Conservation (phyloP, 352 stramenopile genomes). For the Pythium monospermum region DNA sequence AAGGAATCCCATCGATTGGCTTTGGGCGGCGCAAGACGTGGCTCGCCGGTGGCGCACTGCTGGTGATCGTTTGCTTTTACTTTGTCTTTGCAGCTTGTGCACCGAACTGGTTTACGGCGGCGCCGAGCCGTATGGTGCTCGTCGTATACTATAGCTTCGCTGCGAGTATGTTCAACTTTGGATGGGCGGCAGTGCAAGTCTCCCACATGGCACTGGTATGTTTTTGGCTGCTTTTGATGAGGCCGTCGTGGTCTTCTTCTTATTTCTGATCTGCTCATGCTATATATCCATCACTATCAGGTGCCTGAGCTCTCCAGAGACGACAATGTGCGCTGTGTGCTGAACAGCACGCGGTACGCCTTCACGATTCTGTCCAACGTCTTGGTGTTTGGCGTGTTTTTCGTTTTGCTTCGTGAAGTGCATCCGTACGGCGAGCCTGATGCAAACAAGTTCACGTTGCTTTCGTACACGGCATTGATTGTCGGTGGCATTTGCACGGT, state of each 20-base stretch:
- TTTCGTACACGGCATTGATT: slow-evolving; percentile 66
- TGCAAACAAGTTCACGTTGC: slow-evolving; percentile 66
- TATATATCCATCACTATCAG: no score
- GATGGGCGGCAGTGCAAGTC: slow-evolving; percentile 79
- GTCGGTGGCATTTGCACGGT: slow-evolving; percentile 59
- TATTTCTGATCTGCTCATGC: background rate
- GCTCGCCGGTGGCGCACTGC: slow-evolving; percentile 55
- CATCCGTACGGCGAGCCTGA: slow-evolving; percentile 61
- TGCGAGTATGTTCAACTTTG: slow-evolving; percentile 80
- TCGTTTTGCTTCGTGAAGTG: slow-evolving; percentile 55
- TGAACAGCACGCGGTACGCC: slow-evolving; percentile 80
- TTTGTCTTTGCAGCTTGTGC: slow-evolving; percentile 73
- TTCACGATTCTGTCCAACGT: slow-evolving; percentile 88
- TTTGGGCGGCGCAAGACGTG: slow-evolving; percentile 75
- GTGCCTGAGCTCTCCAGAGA: slow-evolving; percentile 71
- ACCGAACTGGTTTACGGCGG: slow-evolving; percentile 47
- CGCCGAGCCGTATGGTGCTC: slow-evolving; percentile 49
- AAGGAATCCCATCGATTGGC: slow-evolving; percentile 53
- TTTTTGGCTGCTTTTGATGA: background rate
- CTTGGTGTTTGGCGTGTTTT: slow-evolving; percentile 76
- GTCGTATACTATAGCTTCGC: slow-evolving; percentile 74
- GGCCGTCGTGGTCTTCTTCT: background rate
- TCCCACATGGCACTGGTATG: slow-evolving; percentile 82
- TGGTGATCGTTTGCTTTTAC: slow-evolving; percentile 83
- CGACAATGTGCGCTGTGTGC: slow-evolving; percentile 71